Percentiles rank a stretch among this genome's conserved stretches.
phyloP scores from a whole-genome alignment of 1,284 basidiomycete genomes.

The Malassezia cuniculi region DNA sequence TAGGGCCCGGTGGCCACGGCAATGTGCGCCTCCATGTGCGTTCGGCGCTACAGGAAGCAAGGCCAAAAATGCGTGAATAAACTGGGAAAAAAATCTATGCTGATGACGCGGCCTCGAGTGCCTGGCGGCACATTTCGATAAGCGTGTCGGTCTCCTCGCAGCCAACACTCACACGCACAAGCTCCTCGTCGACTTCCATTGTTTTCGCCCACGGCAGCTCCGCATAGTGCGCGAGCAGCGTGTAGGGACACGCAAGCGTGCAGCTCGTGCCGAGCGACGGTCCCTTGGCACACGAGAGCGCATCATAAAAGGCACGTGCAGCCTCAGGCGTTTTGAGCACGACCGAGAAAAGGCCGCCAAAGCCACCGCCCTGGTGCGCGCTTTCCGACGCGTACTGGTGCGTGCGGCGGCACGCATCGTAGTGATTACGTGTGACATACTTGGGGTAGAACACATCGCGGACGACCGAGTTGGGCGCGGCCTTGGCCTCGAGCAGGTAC shows the following conservation, averaged over 20 bases:
- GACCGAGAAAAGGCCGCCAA: slow-evolving; percentile 80
- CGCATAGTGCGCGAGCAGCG: slow-evolving; percentile 77
- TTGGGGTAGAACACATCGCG: slow-evolving; percentile 83
- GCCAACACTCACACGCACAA: slow-evolving; percentile 82
- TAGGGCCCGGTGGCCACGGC: slow-evolving; percentile 18
- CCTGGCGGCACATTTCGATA: slow-evolving; percentile 54
- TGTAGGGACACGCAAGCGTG: slow-evolving; percentile 83
- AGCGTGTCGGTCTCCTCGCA: slow-evolving; percentile 64
- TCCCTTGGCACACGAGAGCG: slow-evolving; percentile 70
- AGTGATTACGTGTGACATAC: slow-evolving; percentile 63
- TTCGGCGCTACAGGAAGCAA: slow-evolving; percentile 24
- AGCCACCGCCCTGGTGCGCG: slow-evolving; percentile 50
- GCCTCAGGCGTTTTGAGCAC: slow-evolving; percentile 64
- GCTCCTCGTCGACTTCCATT: slow-evolving; percentile 69
- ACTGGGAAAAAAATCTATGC: background rate
- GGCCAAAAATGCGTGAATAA: background rate
- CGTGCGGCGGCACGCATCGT: slow-evolving; percentile 55
- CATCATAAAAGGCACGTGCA: slow-evolving; percentile 73
- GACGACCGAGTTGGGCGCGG: slow-evolving; percentile 48
- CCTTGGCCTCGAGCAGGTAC: slow-evolving; percentile 49
- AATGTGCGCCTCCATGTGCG: slow-evolving; percentile 17
- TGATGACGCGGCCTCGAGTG: slow-evolving; percentile 56
- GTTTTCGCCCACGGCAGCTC: slow-evolving; percentile 83
- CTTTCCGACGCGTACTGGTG: slow-evolving; percentile 19
- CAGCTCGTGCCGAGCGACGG: slow-evolving; percentile 92